Evolutionary conservation across 2,329 filamentous ascomycete genomes (phyloP), one percentile per base, ranked within the genome.

Genomic region (Cladophialophora exuberans): DNA sequence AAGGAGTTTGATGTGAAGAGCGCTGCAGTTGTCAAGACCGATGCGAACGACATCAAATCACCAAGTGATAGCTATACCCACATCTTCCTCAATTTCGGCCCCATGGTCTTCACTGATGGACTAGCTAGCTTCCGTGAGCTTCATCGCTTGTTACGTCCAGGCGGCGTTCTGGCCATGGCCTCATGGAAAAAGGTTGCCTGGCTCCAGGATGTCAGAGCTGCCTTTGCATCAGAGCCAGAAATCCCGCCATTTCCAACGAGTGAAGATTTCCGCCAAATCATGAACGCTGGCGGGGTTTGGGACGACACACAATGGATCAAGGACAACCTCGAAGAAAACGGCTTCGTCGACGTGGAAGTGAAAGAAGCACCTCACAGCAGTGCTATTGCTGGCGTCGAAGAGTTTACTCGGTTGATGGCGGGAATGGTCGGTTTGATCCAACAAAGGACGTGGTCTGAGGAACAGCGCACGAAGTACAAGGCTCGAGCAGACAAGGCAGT

Each of bases 41-140:
- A 83, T 67, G 79, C 77, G 0, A 76, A 74, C 68, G 76, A 77
- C 22, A 77, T 76, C 3, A 67, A 62, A 1, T 66, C 77, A 2
- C 62, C 67, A 1, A 67, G 71, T 1, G 58, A 62, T 9, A 69
- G 69, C 0, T 76, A 76, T 51, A 75, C 66, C 1, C 75, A 78
- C 54, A 64, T 79, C 23, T 73, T 76, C 7, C 64, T 77, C 31
- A 74, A 73, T n/a, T 74, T 81, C 53, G 78, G 73, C 1, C 72
- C 80, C 42, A 77, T 79, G 59, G 53, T 77, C 2, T 73, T 80
- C 11, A 74, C 78, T 0, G 61, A 76, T 18, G 72, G 77, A 0
- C 66, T 71, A 4, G 64, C 58, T 6, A 73, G 38, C 9, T 43
- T 61, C 9, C 7, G 47, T 67, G 71, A 73, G 59, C 64, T 61